These are phyloP conservation scores for Bruguiera hainesii DNA, from an alignment of 441 rosid species.

Conservation along the genomic window DNA sequence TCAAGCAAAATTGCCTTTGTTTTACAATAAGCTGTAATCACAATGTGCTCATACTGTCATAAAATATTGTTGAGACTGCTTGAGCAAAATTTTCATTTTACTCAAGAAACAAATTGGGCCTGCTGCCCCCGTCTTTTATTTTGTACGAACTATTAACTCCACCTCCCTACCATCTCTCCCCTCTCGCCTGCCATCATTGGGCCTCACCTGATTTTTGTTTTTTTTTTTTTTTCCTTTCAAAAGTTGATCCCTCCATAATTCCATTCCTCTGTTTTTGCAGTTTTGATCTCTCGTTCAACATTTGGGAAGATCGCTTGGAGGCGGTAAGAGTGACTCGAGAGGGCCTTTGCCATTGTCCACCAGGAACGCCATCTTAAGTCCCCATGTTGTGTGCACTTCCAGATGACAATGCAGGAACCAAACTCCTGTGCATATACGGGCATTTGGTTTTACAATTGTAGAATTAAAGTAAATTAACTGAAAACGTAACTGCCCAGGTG, in stretches of 20 bases:
- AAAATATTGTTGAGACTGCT: constrained; percentile 25
- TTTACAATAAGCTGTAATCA: no score
- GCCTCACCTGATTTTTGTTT: neutral
- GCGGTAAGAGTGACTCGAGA: constrained; percentile 73
- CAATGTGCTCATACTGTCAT: neutral
- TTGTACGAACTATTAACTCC: neutral
- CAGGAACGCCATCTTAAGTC: constrained; percentile 90
- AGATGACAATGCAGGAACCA: constrained; percentile 76
- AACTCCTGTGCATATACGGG: constrained; percentile 34
- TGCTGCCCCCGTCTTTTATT: neutral
- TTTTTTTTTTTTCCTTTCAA: no score
- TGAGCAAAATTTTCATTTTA: constrained; percentile 28
- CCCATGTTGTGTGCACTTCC: constrained; percentile 95
- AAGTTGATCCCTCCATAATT: neutral
- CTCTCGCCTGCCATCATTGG: no score
- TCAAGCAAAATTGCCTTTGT: no score
- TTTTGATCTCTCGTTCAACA: constrained; percentile 37
- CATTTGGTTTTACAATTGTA: neutral
- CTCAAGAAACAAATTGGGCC: constrained; percentile 29
- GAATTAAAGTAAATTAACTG: neutral
- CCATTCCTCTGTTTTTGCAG: neutral
- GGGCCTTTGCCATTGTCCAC: constrained; percentile 91
- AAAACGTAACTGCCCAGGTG: no score
- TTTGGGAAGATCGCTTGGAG: constrained; percentile 84
- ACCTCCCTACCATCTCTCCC: no score